Base-by-base conservation (phyloP, 345 rosid species). In the Anacardium occidentale region DNA sequence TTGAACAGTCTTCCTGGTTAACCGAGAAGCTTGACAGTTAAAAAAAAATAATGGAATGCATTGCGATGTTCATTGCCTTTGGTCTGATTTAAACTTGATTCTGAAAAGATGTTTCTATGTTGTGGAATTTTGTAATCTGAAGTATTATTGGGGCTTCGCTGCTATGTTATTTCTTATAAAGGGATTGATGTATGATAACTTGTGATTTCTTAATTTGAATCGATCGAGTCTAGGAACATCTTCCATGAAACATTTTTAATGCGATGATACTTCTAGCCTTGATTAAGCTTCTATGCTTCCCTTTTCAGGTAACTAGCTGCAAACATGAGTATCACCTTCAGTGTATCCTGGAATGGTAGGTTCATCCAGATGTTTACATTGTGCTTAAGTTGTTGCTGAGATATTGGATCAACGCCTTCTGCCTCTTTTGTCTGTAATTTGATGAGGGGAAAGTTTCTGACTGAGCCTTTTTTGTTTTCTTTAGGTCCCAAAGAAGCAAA, bases 271-370 rank as follows among this genome's bases (percentile, higher is more conserved):
- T 26, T 8, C 0, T 37, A 8, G 21, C 12, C 13, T 76, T 40
- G 37, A 47, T 24, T 18, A 21, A 64, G 32, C 17, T 51, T 37
- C 18, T 57, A 45, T 55, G 29, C 66, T 73, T 26, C 37, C 66
- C 61, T 70, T 72, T 79, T 71, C 87, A 94, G 97, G 87, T 84
- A 34, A 94, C 98, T 0, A 79, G 89, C 79, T 94, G 98, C 93
- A 94, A 84, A 62, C 98, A 94, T 75, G 97, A 90, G 56, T 94
- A 91, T 78, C 97, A 94, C 76, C 95, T 94, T 63, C 98, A 94
- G 42, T 94, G 98, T 75, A 91, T 94, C 82, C 87, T 91, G 68
- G 98, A 91, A 75, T 94, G 98, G 98, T 93, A 79, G 34, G 68
- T 4, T 42, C 58, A 26, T 50, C 26, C 22, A 6, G 29, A 10